Conservation (phyloP, 345 rosid genomes). For the Aquilaria malaccensis region DNA sequence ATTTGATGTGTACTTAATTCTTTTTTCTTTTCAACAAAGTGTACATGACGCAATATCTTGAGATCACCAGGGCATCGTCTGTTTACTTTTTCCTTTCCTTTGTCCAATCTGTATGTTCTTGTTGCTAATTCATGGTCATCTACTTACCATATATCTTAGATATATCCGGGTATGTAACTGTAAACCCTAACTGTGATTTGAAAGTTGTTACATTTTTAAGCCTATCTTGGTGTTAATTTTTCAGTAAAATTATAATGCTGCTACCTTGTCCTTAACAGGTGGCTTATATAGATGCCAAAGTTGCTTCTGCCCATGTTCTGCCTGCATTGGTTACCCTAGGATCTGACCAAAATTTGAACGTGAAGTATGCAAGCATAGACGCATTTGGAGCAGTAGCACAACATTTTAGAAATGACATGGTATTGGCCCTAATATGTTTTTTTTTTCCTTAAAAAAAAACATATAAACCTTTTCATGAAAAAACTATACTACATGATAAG, state of each 20-base stretch:
- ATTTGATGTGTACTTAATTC: no score
- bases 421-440: constrained; percentile 16
- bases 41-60: no score
- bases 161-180: no score
- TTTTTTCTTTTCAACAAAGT: no score
- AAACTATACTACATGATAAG: no score
- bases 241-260: constrained; percentile 1
- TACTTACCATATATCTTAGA: no score
- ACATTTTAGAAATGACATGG: constrained; percentile 89
- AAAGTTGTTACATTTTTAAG: constrained; percentile 2
- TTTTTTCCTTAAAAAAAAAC: background rate
- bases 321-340: constrained; percentile 97
- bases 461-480: background rate
- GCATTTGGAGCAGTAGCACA: constrained; percentile 97
- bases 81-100: no score
- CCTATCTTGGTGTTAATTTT: constrained; percentile 9
- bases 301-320: constrained; percentile 70
- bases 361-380: constrained; percentile 92
- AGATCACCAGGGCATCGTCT: no score
- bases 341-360: constrained; percentile 84
- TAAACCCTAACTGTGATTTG: no score
- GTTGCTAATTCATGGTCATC: no score
- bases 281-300: constrained; percentile 73
- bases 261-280: constrained; percentile 39
- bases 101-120: no score